A percentile compares a stretch with the other conserved stretches of the same genome.
Conservation (phyloP, 768 basidiomycete genomes). For the Mycena vulgaris region DNA sequence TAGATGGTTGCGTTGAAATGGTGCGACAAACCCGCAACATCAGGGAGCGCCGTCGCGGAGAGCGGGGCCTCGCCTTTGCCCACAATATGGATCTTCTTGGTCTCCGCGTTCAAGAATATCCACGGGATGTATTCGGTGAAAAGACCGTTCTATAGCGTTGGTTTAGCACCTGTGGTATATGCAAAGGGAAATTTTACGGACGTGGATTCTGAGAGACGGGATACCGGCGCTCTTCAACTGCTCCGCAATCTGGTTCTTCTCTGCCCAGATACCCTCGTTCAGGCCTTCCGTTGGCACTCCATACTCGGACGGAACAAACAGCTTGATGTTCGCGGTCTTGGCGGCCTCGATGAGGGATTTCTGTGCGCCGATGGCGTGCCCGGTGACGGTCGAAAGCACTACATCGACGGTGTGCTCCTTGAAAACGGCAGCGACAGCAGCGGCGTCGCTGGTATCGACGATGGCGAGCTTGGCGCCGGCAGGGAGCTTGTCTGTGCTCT, state of each 20-base stretch:
- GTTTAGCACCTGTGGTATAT: slow-evolving; percentile 16
- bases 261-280: slow-evolving; percentile 43
- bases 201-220: slow-evolving; percentile 50
- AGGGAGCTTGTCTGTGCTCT: slow-evolving; percentile 38
- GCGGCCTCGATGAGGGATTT: slow-evolving; percentile 51
- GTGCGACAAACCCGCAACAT: slow-evolving; percentile 51
- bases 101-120: slow-evolving; percentile 46
- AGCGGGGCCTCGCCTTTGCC: slow-evolving; percentile 48
- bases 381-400: slow-evolving; percentile 51
- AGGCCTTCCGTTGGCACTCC: slow-evolving; percentile 54
- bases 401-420: slow-evolving; percentile 52
- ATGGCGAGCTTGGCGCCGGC: slow-evolving; percentile 43
- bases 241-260: slow-evolving; percentile 51
- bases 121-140: slow-evolving; percentile 39
- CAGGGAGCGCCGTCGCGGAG: slow-evolving; percentile 50
- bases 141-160: slow-evolving; percentile 46
- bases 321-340: slow-evolving; percentile 51
- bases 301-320: slow-evolving; percentile 57
- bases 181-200: slow-evolving; percentile 38
- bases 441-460: slow-evolving; percentile 49
- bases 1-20: slow-evolving; percentile 23
- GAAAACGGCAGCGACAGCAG: slow-evolving; percentile 44
- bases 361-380: slow-evolving; percentile 44
- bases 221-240: slow-evolving; percentile 49
- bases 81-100: slow-evolving; percentile 48